Evolutionary conservation across 345 rosid species (phyloP), one percentile per base, ranked within the genome.

Genomic region (Luvunga scandens): DNA sequence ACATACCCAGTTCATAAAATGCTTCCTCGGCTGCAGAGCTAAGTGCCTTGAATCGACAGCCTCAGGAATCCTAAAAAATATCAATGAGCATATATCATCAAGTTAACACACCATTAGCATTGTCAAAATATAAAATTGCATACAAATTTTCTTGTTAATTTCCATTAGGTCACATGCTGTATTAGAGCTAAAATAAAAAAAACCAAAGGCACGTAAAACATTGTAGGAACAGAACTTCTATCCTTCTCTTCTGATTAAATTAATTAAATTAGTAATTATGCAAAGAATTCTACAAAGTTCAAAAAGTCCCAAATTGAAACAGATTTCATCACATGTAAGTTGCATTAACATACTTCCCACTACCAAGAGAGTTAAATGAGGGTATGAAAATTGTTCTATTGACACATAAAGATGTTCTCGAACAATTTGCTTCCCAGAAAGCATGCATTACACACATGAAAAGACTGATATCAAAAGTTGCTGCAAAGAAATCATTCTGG

Each of bases 41-140:
- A 48, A 36, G 66, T 57, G 75, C 62, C 78, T 79, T 55, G 64
- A 69, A 31, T 59, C 33, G 33, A 63, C 68, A 59, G 79, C 80
- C 73, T 70, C 79, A 4, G 28, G 66, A 75, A 62, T 72, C 87
- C 90, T 84, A 69, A 8, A 16, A 16, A 70, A 38, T 73, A 7
- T n/a, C 38, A 74, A 74, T 64, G 13, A 60, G 28, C 18, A 57
- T 3, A 50, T 2, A 34, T n/a, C 59, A 70, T 79, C 68, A 76
- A 14, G n/a, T 73, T 18, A n/a, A 21, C 25, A 48, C 1, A 8
- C 31, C 59, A 69, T 45, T 63, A 62, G 19, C 10, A 6, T 24
- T 13, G 60, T 50, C 34, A 28, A 66, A 48, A 30, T 25, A 18
- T 14, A 8, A 38, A 21, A 24, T 5, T 18, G 39, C 34, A 69